Evolutionary conservation across 73 alveolate genomes (phyloP).

Genomic region (Paramecium sonneborni): DNA sequence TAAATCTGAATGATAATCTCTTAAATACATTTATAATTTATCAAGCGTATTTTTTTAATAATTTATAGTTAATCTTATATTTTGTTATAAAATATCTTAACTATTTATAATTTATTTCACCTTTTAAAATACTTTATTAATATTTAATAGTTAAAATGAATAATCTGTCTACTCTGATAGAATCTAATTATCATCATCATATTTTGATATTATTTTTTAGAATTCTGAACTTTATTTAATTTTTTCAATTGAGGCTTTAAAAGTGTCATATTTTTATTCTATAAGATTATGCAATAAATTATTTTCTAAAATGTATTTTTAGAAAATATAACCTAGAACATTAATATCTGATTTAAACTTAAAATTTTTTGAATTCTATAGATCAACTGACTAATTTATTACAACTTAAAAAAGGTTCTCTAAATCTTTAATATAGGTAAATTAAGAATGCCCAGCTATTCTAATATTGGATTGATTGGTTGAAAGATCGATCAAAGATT

Average conservation of each 20-base stretch:
- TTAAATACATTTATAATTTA: not conserved
- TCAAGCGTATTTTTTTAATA: not conserved
- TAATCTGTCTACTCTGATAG: not conserved
- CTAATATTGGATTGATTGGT: not conserved
- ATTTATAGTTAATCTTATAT: not conserved
- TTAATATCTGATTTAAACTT: not conserved
- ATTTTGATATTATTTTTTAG: not conserved
- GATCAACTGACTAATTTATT: not conserved
- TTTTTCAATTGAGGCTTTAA: not conserved
- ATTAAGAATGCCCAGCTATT: constrained; percentile 40
- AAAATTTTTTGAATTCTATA: not conserved
- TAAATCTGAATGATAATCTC: not conserved
- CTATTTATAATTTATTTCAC: not conserved
- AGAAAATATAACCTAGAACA: not conserved
- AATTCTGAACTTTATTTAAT: not conserved
- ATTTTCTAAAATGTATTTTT: not conserved
- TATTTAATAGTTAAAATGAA: not conserved
- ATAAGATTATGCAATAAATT: not conserved
- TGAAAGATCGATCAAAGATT: constrained; percentile 1
- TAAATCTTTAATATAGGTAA: not conserved
- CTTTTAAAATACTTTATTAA: not conserved
- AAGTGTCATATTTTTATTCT: not conserved
- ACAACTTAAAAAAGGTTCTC: not conserved
- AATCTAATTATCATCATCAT: not conserved
- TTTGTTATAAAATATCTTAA: not conserved